Base-by-base conservation (phyloP, 2,329 filamentous ascomycete species). In the Diaporthe sp. region DNA sequence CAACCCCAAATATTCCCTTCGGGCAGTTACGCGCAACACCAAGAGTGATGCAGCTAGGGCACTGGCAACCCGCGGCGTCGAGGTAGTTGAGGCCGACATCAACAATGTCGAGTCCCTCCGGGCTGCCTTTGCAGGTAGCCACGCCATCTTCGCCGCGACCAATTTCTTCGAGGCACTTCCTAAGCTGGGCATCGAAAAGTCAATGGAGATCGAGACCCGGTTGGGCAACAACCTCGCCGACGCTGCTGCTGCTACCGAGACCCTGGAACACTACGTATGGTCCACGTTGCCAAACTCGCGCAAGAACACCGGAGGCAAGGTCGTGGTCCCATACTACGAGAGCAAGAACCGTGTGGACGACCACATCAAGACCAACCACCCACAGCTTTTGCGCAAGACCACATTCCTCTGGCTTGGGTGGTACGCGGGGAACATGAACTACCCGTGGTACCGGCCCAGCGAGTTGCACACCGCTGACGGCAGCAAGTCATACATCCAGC, bases 211-310 rank as follows among this genome's bases (percentile, higher is more conserved):
- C 28, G 86, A 88, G 78, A 78, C 79, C 22, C 71, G 74, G 15
- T 84, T 86, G 54, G 85, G 83, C 8, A 84, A 82, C 77, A 87
- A 85, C 54, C 74, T 87, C 7, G 85, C 85, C 5, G 80, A 81
- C 7, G 85, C 85, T 3, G 86, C 86, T 0, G 80, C 82, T 0
- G 74, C 77, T 10, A 84, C 80, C 0, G 19, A 77, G 0, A 82
- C 83, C 0, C 80, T 88, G 1, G 79, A 85, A 71, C 85, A 87
- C 75, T 87, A 83, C 77, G 80, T 87, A 71, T 87, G 85, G 85
- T 86, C 83, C 10, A 87, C 86, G 0, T 80, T 86, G 7, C 86
- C 86, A 1, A 81, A 82, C 47, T 78, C 81, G 7, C 78, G 76
- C 45, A 77, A 74, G 17, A 79, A 83, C 22, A 81, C 81, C 7